These are phyloP conservation scores for Nannochloropsis oceanica DNA, from an alignment of 108 stramenopile genomes.

Conservation along the genomic window DNA sequence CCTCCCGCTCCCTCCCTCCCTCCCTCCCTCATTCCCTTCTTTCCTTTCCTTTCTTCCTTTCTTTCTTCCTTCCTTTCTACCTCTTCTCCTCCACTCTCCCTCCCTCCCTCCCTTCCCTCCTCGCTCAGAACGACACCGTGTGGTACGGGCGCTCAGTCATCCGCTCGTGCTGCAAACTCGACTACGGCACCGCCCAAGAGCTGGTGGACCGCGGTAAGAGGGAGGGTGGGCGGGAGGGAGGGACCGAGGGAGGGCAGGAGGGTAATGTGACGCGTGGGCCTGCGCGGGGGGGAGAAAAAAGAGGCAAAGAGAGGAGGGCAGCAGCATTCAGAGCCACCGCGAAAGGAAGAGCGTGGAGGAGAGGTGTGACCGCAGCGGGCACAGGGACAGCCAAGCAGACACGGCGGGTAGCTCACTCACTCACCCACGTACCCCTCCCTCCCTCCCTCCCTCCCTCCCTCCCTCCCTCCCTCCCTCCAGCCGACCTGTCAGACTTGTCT, in stretches of 20 bases:
- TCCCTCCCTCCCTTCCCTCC: too few relatives aligned
- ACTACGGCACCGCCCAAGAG: constrained; percentile 85
- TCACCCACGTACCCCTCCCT: not conserved
- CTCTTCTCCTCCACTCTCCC: too few relatives aligned
- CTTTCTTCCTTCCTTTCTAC: not conserved
- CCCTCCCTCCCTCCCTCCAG: not conserved
- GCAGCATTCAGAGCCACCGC: too few relatives aligned
- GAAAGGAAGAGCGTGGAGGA: too few relatives aligned
- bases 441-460: not conserved
- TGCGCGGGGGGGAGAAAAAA: too few relatives aligned
- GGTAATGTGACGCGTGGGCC: not conserved
- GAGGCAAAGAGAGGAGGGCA: too few relatives aligned
- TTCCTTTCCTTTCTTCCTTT: not conserved
- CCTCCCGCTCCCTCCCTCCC: too few relatives aligned
- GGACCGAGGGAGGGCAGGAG: not conserved
- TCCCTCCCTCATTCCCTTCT: constrained; percentile 2
- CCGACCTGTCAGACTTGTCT: constrained; percentile 10
- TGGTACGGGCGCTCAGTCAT: constrained; percentile 90
- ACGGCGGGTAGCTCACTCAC: too few relatives aligned
- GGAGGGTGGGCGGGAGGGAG: constrained; percentile 5
- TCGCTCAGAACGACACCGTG: constrained; percentile 33
- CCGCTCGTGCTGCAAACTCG: constrained; percentile 75
- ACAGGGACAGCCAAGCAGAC: too few relatives aligned
- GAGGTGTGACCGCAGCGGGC: too few relatives aligned
- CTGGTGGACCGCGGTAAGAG: constrained; percentile 76